Evolutionary conservation across 257 asterid genomes (phyloP).

Genomic region (Marsdenia floribunda): DNA sequence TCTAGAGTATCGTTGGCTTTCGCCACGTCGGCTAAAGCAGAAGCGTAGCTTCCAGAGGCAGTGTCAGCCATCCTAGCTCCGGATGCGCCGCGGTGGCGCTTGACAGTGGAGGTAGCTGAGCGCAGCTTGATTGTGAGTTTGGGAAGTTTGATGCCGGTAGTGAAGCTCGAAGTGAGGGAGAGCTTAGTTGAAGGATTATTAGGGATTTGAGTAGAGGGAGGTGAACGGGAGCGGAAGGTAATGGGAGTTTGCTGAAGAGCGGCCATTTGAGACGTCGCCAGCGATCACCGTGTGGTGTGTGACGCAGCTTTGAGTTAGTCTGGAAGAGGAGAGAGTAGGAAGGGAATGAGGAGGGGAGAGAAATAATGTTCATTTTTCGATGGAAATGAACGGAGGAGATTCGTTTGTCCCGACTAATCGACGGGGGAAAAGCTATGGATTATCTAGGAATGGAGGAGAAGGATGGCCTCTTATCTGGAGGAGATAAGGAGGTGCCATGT

Average conservation of each 20-base stretch:
- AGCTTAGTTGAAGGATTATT: constrained; percentile 23
- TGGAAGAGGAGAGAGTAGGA: constrained; percentile 7
- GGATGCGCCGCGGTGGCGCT: constrained; percentile 13
- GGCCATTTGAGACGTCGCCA: constrained; percentile 38
- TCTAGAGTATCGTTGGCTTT: constrained; percentile 43
- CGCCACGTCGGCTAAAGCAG: constrained; percentile 73
- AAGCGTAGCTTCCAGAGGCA: constrained; percentile 76
- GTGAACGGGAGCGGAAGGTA: constrained; percentile 40
- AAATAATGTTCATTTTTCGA: constrained; percentile 26
- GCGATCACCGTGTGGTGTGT: neutral
- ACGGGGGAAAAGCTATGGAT: constrained; percentile 31
- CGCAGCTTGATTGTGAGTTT: constrained; percentile 40
- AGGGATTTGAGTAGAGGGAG: constrained; percentile 34
- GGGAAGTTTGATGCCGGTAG: constrained; percentile 35
- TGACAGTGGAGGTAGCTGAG: constrained; percentile 1
- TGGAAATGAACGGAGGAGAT: constrained; percentile 33
- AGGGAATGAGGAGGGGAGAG: constrained; percentile 8
- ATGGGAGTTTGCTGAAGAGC: constrained; percentile 58
- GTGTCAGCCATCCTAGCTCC: constrained; percentile 55
- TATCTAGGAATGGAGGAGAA: constrained; percentile 33
- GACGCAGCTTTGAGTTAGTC: neutral
- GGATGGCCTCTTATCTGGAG: constrained; percentile 41
- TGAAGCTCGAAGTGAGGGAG: constrained; percentile 29
- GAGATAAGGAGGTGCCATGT: constrained; percentile 40
- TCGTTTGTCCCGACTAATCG: neutral